Conservation (phyloP, 2,329 filamentous ascomycete species). For the Pyricularia grisea region DNA sequence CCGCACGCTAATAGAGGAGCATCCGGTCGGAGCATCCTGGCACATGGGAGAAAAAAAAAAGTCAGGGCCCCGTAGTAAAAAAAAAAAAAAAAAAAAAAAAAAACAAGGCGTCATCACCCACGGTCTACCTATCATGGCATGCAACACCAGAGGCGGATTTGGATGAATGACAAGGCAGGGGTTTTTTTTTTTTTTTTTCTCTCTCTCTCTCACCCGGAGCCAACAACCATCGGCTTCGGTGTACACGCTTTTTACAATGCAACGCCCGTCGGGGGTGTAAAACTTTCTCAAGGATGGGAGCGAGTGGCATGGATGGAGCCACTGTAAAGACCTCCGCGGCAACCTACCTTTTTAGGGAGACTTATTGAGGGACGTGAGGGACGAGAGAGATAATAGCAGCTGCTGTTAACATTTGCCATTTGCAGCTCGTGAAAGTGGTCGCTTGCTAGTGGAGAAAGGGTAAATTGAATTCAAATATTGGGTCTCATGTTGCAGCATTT, state of each 20-base stretch:
- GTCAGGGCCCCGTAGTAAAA: neutral
- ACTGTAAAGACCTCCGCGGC: neutral
- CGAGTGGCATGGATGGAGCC: neutral
- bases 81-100: neutral
- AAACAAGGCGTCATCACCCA: neutral
- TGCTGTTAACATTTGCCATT: neutral
- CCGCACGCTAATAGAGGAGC: neutral
- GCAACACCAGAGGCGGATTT: no score
- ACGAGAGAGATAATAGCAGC: neutral
- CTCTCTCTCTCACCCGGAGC: neutral
- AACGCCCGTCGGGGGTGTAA: neutral
- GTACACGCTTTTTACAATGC: neutral
- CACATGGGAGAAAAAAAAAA: neutral
- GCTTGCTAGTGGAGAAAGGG: neutral
- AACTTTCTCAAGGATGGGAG: neutral
- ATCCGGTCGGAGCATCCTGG: neutral
- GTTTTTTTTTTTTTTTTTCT: no score
- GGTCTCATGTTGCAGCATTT: neutral
- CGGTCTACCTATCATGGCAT: neutral
- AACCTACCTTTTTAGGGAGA: neutral
- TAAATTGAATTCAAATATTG: neutral
- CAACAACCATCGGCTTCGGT: neutral
- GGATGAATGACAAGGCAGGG: neutral
- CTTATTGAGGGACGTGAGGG: neutral
- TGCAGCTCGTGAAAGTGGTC: neutral